Evolutionary conservation across 768 basidiomycete genomes (phyloP).

Genomic region (Gloeostereum incarnatum): DNA sequence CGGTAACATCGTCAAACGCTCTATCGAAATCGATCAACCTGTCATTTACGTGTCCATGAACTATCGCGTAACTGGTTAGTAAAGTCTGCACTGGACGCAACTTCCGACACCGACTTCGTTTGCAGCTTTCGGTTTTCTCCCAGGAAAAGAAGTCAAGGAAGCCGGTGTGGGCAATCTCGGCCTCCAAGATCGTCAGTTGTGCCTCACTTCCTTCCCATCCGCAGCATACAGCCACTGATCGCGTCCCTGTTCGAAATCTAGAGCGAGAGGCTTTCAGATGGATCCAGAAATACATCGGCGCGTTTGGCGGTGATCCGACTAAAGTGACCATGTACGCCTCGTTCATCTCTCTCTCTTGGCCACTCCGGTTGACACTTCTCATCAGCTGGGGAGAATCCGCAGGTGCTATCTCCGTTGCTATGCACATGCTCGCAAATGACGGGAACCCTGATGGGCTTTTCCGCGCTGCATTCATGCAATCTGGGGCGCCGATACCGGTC

Average conservation of each 20-base stretch:
- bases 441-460: constrained; percentile 37
- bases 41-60: constrained; percentile 47
- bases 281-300: constrained; percentile 55
- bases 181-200: constrained; percentile 35
- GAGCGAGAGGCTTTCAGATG: constrained; percentile 51
- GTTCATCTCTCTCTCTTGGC: constrained; percentile 16
- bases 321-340: constrained; percentile 46
- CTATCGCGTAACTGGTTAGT: constrained; percentile 22
- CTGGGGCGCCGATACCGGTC: constrained; percentile 35
- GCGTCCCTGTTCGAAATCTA: constrained; percentile 28
- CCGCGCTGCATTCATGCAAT: constrained; percentile 42
- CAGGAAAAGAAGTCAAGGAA: constrained; percentile 24
- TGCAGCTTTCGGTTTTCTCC: constrained; percentile 30
- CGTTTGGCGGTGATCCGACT: constrained; percentile 56
- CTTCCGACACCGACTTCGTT: too few species aligned
- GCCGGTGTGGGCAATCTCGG: constrained; percentile 39
- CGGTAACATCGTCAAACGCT: constrained; percentile 30
- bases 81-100: background rate
- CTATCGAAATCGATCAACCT: constrained; percentile 31
- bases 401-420: constrained; percentile 43
- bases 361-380: constrained; percentile 47
- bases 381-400: constrained; percentile 26
- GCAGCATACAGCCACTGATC: background rate
- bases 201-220: background rate
- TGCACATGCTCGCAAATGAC: constrained; percentile 39